A percentile compares a stretch with the other conserved stretches of the same genome.
phyloP scores from a whole-genome alignment of 169 alveolate species.

The Eimeria mitis region DNA sequence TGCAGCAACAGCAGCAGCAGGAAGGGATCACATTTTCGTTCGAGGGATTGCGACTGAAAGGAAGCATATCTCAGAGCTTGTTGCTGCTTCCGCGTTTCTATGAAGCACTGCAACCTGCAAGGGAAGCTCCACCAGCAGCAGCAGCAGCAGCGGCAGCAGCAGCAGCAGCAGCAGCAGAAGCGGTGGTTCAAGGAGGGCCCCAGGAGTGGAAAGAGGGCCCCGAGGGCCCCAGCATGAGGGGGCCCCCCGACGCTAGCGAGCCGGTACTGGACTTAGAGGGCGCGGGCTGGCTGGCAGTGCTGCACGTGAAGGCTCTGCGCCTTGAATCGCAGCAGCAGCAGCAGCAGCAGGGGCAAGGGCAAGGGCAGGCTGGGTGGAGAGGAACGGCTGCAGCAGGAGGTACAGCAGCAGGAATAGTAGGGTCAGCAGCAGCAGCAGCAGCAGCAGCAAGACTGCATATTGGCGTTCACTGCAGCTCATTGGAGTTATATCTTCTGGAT shows the following conservation, averaged over 20 bases:
- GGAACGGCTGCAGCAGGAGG: neutral
- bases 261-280: conserved; percentile 2
- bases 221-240: neutral
- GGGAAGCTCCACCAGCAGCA: conserved; percentile 2
- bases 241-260: neutral
- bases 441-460: conserved; percentile 21
- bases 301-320: neutral
- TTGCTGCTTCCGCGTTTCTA: conserved; percentile 28
- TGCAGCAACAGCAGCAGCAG: conserved; percentile 13
- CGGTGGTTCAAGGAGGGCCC: neutral
- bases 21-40: neutral
- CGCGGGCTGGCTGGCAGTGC: conserved; percentile 64
- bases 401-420: neutral
- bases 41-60: neutral
- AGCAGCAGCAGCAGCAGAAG: conserved; percentile 30
- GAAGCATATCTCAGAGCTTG: conserved; percentile 25
- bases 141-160: conserved; percentile 17
- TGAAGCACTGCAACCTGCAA: neutral
- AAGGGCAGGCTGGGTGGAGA: neutral
- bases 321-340: neutral
- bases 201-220: conserved; percentile 1
- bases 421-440: conserved; percentile 11
- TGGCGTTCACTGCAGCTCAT: neutral
- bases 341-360: neutral
- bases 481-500: conserved; percentile 20